These are phyloP conservation scores for Psidium friedrichsthalianum DNA, from an alignment of 345 rosid species.

Conservation along the genomic window DNA sequence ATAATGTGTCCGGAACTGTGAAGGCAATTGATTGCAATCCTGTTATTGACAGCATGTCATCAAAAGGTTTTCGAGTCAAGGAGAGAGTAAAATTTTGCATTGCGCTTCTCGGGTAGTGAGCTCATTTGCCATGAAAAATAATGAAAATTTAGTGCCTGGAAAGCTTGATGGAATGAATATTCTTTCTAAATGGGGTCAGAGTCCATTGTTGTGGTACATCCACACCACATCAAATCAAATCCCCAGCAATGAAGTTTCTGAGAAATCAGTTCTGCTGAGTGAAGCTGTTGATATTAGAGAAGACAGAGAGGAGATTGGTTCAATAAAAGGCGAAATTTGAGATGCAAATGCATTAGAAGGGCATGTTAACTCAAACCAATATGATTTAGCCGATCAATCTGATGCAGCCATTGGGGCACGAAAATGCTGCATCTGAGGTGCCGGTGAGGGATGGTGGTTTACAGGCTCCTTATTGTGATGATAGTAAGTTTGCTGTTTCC, in stretches of 20 bases:
- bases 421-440: conserved; percentile 6
- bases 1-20: conserved; percentile 16
- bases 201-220: conserved; percentile 6
- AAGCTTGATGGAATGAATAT: neutral
- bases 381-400: conserved; percentile 5
- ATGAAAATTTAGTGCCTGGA: conserved; percentile 7
- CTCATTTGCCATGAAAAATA: conserved; percentile 1
- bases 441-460: conserved; percentile 6
- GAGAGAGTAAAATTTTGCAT: conserved; percentile 7
- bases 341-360: neutral
- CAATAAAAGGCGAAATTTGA: neutral
- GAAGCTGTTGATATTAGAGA: conserved; percentile 8
- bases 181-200: conserved; percentile 3
- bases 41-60: conserved; percentile 26
- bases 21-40: conserved; percentile 52
- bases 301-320: neutral
- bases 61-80: conserved; percentile 38
- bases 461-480: neutral
- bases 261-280: neutral
- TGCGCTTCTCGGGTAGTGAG: conserved; percentile 8
- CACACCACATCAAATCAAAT: neutral
- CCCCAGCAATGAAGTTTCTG: neutral
- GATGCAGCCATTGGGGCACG: conserved; percentile 32
- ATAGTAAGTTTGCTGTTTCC: neutral
- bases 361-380: neutral